Conservation (phyloP, 148 eudicot species). For the Chenopodium formosanum region DNA sequence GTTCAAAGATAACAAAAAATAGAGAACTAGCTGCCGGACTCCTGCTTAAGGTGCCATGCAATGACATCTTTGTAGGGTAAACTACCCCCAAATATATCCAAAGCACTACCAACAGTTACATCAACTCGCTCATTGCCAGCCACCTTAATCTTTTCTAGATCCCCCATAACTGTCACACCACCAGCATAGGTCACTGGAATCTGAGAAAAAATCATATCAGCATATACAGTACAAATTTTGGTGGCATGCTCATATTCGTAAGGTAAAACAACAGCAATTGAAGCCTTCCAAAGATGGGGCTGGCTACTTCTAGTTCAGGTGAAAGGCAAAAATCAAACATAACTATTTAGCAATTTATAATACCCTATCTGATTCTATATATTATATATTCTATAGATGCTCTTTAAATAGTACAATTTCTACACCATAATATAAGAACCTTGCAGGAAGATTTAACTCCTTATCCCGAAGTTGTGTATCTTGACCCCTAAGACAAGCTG, state of each 20-base stretch:
- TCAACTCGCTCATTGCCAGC: constrained; percentile 86
- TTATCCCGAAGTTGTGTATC: background rate
- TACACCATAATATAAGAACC: background rate
- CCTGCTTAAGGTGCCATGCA: constrained; percentile 68
- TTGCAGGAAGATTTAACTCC: background rate
- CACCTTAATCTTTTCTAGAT: constrained; percentile 74
- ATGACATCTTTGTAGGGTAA: constrained; percentile 81
- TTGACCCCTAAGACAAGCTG: background rate
- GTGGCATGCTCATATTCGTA: background rate
- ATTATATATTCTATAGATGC: background rate
- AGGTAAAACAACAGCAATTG: background rate
- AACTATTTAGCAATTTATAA: background rate
- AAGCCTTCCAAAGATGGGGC: too few relatives aligned
- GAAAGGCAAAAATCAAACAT: too few relatives aligned
- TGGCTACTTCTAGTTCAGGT: too few relatives aligned
- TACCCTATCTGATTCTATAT: background rate
- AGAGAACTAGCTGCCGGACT: constrained; percentile 25
- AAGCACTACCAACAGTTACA: constrained; percentile 95
- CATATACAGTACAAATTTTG: background rate
- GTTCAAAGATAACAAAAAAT: background rate
- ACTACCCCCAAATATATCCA: constrained; percentile 87
- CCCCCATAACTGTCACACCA: constrained; percentile 78
- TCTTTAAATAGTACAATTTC: background rate
- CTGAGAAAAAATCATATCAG: constrained; percentile 34
- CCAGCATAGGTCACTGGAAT: constrained; percentile 99